These are phyloP conservation scores for Wickerhamiella cacticola DNA, from an alignment of 805 yeast genomes.

Conservation along the genomic window DNA sequence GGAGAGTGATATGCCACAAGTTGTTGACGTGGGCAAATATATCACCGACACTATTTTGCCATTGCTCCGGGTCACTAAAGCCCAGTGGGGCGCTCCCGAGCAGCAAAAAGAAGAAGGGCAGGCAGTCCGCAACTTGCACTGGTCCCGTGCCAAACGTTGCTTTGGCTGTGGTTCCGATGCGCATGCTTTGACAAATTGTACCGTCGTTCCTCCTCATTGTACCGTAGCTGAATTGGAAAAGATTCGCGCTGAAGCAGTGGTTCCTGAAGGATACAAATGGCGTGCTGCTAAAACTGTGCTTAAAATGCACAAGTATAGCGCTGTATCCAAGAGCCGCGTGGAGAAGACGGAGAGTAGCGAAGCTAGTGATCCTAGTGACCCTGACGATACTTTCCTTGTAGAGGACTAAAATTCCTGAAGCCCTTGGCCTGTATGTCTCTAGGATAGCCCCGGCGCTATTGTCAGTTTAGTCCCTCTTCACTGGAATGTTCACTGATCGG, in stretches of 20 bases:
- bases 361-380: not conserved
- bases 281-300: constrained; percentile 12
- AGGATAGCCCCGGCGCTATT: no score
- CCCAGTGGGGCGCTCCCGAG: constrained; percentile 7
- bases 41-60: constrained; percentile 10
- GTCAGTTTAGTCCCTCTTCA: no score
- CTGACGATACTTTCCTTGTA: constrained; percentile 3
- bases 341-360: constrained; percentile 1
- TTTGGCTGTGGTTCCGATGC: constrained; percentile 11
- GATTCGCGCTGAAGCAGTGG: constrained; percentile 8
- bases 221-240: constrained; percentile 2
- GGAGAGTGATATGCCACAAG: constrained; percentile 12
- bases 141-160: constrained; percentile 13
- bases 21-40: constrained; percentile 8
- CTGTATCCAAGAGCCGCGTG: not conserved
- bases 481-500: no score
- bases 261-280: constrained; percentile 12
- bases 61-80: constrained; percentile 5
- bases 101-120: not conserved
- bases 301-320: constrained; percentile 12
- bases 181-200: constrained; percentile 9
- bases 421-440: no score
- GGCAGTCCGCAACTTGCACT: constrained; percentile 10
- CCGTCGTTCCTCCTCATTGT: constrained; percentile 8
- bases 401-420: no score